Conservation (phyloP, 768 basidiomycete genomes). For the Cubamyces lactineus region DNA sequence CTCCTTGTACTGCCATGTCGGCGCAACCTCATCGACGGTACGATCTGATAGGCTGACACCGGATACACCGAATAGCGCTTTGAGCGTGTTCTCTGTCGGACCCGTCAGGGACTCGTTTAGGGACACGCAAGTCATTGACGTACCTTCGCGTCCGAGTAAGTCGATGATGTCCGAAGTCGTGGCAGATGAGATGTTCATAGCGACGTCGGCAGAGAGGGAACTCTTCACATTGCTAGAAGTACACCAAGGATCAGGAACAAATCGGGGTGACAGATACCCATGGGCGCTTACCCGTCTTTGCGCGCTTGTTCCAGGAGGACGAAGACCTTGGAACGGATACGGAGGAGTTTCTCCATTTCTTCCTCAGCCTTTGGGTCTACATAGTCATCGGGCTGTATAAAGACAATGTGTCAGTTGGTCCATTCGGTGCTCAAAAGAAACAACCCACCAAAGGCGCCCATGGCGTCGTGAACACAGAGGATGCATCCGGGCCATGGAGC, state of each 20-base stretch:
- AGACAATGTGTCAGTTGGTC: not conserved
- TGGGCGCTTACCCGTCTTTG: conserved; percentile 60
- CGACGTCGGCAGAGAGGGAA: conserved; percentile 77
- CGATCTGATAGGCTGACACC: conserved; percentile 57
- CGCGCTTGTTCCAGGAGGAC: conserved; percentile 78
- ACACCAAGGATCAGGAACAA: not conserved
- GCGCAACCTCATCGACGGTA: conserved; percentile 42
- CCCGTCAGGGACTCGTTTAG: not conserved
- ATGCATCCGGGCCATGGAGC: conserved; percentile 33
- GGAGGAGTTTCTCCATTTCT: conserved; percentile 68
- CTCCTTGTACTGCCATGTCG: conserved; percentile 54
- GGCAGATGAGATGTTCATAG: conserved; percentile 55
- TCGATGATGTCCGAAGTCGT: conserved; percentile 37
- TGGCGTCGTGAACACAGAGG: conserved; percentile 69
- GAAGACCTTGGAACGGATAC: conserved; percentile 62
- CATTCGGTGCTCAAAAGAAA: too few species aligned
- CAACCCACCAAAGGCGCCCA: conserved; percentile 73
- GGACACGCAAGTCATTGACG: not conserved
- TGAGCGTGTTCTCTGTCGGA: conserved; percentile 58
- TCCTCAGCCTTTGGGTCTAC: conserved; percentile 53
- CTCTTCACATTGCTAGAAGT: conserved; percentile 65
- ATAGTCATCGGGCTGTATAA: conserved; percentile 60
- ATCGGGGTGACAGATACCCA: not conserved
- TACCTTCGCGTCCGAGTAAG: conserved; percentile 49
- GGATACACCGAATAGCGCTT: conserved; percentile 82